Conservation (phyloP, 1,139 yeast species). For the Hansenula sp. region DNA sequence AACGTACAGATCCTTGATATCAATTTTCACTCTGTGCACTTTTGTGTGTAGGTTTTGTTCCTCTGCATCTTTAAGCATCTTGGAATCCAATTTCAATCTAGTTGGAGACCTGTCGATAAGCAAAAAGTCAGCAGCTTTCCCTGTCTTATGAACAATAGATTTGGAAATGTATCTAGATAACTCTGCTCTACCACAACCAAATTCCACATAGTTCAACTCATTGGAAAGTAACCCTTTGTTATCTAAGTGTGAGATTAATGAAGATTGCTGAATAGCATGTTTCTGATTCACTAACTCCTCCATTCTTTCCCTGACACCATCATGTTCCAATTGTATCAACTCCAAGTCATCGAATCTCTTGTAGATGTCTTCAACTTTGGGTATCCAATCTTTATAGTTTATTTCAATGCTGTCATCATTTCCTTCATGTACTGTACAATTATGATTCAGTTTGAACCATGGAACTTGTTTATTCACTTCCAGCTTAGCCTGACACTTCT, state of each 20-base stretch:
- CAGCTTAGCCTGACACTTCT: slow-evolving; percentile 48
- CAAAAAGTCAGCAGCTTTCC: slow-evolving; percentile 40
- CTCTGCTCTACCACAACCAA: slow-evolving; percentile 92
- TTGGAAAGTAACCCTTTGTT: slow-evolving; percentile 36
- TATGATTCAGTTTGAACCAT: slow-evolving; percentile 24
- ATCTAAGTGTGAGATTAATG: slow-evolving; percentile 69
- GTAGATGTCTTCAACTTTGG: slow-evolving; percentile 26
- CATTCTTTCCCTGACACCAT: slow-evolving; percentile 22
- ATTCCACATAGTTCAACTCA: slow-evolving; percentile 55
- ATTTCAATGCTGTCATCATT: slow-evolving; percentile 13
- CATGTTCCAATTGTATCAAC: slow-evolving; percentile 18
- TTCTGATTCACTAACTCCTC: slow-evolving; percentile 51
- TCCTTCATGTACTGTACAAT: slow-evolving; percentile 14
- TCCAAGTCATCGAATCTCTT: slow-evolving; percentile 18
- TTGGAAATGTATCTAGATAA: slow-evolving; percentile 64
- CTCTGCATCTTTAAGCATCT: slow-evolving; percentile 52
- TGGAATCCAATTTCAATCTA: slow-evolving; percentile 73
- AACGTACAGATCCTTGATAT: slow-evolving; percentile 70
- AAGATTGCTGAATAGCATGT: slow-evolving; percentile 81
- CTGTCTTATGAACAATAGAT: slow-evolving; percentile 32
- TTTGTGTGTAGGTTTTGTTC: slow-evolving; percentile 14
- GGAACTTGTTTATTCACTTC: slow-evolving; percentile 37
- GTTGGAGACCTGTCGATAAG: slow-evolving; percentile 76
- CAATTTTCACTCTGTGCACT: slow-evolving; percentile 53
- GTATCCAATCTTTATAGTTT: slow-evolving; percentile 30